Evolutionary conservation across 2,329 filamentous ascomycete genomes (phyloP).

Genomic region (Neobulgaria alba): DNA sequence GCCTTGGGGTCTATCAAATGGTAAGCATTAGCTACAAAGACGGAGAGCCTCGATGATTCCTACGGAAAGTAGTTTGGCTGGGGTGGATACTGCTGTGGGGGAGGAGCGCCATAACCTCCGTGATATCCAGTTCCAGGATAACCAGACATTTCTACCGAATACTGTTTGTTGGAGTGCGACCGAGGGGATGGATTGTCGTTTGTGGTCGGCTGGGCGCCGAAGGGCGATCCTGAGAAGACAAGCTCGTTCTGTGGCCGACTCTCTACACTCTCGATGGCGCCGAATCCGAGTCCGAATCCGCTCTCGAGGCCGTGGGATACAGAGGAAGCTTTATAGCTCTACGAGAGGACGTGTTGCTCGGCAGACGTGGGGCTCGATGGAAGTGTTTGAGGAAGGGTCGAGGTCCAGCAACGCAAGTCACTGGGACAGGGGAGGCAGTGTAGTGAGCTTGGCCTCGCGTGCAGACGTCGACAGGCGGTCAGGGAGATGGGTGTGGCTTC

Average conservation of each 20-base stretch:
- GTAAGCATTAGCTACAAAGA: slow-evolving; percentile 11
- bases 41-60: slow-evolving; percentile 21
- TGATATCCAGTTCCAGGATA: slow-evolving; percentile 49
- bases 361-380: neutral
- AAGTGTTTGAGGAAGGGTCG: too few relatives aligned
- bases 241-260: neutral
- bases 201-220: neutral
- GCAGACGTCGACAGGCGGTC: neutral
- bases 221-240: neutral
- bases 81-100: slow-evolving; percentile 36
- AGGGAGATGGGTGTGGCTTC: neutral
- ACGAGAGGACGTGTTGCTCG: neutral
- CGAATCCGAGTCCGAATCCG: neutral
- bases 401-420: neutral
- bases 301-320: neutral
- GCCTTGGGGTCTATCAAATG: slow-evolving; percentile 1
- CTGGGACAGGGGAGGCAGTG: neutral
- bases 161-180: neutral
- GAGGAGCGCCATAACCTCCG: slow-evolving; percentile 34
- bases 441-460: neutral
- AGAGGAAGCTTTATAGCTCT: neutral
- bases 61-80: slow-evolving; percentile 44
- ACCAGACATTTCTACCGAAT: slow-evolving; percentile 45
- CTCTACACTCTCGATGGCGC: neutral
- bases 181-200: neutral